Base-by-base conservation (phyloP, 352 stramenopile genomes). In the Pythium insidiosum region DNA sequence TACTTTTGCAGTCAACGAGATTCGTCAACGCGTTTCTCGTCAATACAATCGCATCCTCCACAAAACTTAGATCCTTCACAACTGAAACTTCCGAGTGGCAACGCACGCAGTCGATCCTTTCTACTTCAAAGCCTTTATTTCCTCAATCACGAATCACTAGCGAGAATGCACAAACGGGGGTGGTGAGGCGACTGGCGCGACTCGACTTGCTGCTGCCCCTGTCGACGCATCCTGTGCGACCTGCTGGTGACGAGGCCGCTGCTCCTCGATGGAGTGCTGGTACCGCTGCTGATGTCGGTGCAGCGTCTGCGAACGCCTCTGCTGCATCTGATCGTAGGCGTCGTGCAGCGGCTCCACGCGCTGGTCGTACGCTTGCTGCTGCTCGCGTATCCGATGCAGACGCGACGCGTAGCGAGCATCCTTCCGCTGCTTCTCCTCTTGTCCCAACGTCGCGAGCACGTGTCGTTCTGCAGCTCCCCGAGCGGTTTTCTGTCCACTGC, bases 401-500 rank as follows among this genome's bases (percentile, higher is more conserved):
- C 71, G 56, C 18, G 39, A 61, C 9, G 38, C 40, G 26, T 76
- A 75, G 6, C 56, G 55, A 7, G 54, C 46, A 12, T 68, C 38
- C 12, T 61, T 59, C 6, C 44, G 60, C 33, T 74, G 67, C 35
- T 80, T 80, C 7, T 80, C 70, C 50, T 77, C 59, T 44, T 76
- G 67, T 0, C 63, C n/a, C n/a, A n/a, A n/a, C n/a, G n/a, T n/a
- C n/a, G n/a, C 67, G 5, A 83, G 47, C 5, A 66, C 72, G 7
- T 11, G 47, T 56, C 5, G 45, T 38, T 19, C 22, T 31, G 23
- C 2, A 4, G 35, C 16, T 23, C 26, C 19, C 5, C 45, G 10
- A 13, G 47, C 39, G 18, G 30, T 36, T 37, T 23, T 44, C n/a
- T 31, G 46, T 0, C 53, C 49, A 37, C 38, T 59, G 10, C 70